phyloP scores from a whole-genome alignment of 768 basidiomycete genomes.

The Leucocoprinus leucothites region DNA sequence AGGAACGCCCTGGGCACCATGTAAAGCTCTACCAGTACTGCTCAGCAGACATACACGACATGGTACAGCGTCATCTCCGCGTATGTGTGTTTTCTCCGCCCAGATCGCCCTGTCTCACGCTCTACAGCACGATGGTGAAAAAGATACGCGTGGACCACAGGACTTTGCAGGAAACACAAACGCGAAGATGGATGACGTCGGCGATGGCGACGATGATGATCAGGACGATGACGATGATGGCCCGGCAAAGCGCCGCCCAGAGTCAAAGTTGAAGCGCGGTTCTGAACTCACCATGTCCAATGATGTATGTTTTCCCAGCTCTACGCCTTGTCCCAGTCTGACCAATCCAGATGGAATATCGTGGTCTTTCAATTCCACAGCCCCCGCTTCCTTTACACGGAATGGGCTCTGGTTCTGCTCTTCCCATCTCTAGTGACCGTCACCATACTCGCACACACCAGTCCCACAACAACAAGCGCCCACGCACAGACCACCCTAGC shows the following conservation, averaged over 20 bases:
- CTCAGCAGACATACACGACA: conserved; percentile 64
- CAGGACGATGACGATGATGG: conserved; percentile 33
- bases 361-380: conserved; percentile 7
- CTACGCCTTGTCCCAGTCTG: not conserved
- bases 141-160: conserved; percentile 40
- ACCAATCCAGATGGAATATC: conserved; percentile 3
- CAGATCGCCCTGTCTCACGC: conserved; percentile 12
- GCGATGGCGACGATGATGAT: conserved; percentile 37
- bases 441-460: conserved; percentile 4
- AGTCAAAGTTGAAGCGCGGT: conserved; percentile 11
- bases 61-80: conserved; percentile 64
- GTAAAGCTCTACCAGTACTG: conserved; percentile 82
- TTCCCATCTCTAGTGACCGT: conserved; percentile 9
- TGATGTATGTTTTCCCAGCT: not conserved
- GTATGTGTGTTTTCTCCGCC: conserved; percentile 23
- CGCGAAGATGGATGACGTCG: conserved; percentile 31
- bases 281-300: conserved; percentile 9
- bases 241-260: conserved; percentile 4
- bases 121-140: conserved; percentile 43
- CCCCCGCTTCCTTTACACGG: conserved; percentile 10
- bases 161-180: conserved; percentile 41
- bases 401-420: conserved; percentile 5
- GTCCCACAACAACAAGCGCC: conserved; percentile 10
- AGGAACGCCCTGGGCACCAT: conserved; percentile 77
- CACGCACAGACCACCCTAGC: conserved; percentile 13